Evolutionary conservation across 345 rosid species (phyloP).

Genomic region (Aquilaria malaccensis): DNA sequence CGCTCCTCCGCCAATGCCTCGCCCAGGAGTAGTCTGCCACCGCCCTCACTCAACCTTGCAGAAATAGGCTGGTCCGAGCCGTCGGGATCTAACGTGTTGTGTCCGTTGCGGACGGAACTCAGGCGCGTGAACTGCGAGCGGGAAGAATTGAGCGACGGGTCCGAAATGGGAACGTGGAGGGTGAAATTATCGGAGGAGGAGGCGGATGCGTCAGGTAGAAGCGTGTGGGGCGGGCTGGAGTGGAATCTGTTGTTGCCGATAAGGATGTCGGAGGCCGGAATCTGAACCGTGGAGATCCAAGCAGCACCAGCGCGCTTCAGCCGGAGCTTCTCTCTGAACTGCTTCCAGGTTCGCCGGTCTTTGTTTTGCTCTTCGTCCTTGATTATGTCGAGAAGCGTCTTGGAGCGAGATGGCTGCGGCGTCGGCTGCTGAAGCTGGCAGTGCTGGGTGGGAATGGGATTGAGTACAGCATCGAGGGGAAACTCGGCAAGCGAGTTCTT

Average conservation of each 20-base stretch:
- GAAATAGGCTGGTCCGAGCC: constrained; percentile 15
- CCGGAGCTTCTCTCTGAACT: constrained; percentile 59
- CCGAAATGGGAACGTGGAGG: constrained; percentile 20
- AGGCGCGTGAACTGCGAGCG: constrained; percentile 44
- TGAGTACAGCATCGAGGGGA: constrained; percentile 27
- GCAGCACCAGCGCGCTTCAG: constrained; percentile 53
- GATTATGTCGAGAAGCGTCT: constrained; percentile 50
- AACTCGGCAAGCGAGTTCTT: constrained; percentile 23
- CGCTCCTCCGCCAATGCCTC: constrained; percentile 58
- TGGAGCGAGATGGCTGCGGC: constrained; percentile 23
- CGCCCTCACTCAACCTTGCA: constrained; percentile 26
- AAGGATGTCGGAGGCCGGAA: constrained; percentile 49
- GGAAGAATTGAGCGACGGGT: constrained; percentile 19
- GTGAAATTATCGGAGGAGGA: constrained; percentile 1
- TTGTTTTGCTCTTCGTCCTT: constrained; percentile 21
- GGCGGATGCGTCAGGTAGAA: constrained; percentile 17
- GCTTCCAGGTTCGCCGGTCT: constrained; percentile 65
- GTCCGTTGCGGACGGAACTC: constrained; percentile 35
- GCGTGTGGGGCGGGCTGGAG: constrained; percentile 17
- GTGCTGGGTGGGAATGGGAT: constrained; percentile 16
- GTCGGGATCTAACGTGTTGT: constrained; percentile 18
- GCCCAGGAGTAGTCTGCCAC: constrained; percentile 25
- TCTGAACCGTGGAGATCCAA: constrained; percentile 44
- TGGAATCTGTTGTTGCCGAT: constrained; percentile 27
- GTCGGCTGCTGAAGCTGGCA: constrained; percentile 16